Evolutionary conservation across 129 eudicot species (phyloP), one percentile per base, ranked within the genome.

Genomic region (Escallonia rubra): DNA sequence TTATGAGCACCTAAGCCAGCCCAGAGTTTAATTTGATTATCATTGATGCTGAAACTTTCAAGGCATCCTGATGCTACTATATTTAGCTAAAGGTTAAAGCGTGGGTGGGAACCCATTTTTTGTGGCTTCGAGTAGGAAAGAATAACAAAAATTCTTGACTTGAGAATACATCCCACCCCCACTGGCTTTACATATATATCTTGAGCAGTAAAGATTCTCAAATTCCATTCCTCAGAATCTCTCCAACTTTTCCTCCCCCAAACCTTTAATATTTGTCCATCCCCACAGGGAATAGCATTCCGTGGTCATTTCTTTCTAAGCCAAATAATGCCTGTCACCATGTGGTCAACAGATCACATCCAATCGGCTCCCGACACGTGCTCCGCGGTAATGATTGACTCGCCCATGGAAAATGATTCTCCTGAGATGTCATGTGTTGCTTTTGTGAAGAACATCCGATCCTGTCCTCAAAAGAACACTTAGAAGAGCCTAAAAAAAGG

Each of bases 81-180:
- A 71, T 54, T 23, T 61, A 63, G 68, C 51, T 68, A 70, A 48
- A 82, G 74, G 61, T 46, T 69, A 72, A 75, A 78, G 76, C 71
- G 66, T 73, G 66, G 47, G 69, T 65, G 66, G 75, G 85, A 83
- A 89, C 81, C 94, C 94, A 86, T 89, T 86, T 86, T 85, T 80
- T 59, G 92, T 85, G 96, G 95, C 68, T 79, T 81, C 54, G 74
- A 83, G 77, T 70, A 63, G 90, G 69, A 82, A 80, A 65, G 81
- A 90, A 75, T 82, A 76, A 83, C 68, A 66, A 69, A 90, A 73
- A 82, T 91, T 84, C 90, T 85, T 82, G 90, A 72, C 78, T 74
- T 80, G 74, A 74, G 88, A 79, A 81, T 78, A 72, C 75, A 59
- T 60, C 79, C 82, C 67, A 8, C 4, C 57, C 57, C 70, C 76